These are phyloP conservation scores for Ogataea dorogensis DNA, from an alignment of 805 yeast genomes.

Conservation along the genomic window DNA sequence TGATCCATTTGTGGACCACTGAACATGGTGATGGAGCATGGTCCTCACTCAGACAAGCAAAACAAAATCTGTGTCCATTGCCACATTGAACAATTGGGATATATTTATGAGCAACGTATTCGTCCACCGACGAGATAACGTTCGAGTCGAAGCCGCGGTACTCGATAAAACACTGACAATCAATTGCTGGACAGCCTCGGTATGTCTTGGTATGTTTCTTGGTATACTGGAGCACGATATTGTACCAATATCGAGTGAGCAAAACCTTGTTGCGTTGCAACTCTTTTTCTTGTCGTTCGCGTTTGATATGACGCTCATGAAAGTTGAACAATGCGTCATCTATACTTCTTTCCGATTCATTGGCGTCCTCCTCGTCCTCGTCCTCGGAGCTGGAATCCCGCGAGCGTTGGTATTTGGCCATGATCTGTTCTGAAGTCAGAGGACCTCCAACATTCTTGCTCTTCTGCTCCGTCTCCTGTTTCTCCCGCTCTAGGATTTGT, in stretches of 20 bases:
- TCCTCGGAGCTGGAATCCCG: constrained; percentile 11
- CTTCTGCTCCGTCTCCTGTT: constrained; percentile 4
- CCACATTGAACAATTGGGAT: constrained; percentile 73
- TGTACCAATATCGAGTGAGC: constrained; percentile 40
- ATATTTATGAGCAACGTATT: constrained; percentile 23
- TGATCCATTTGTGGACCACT: constrained; percentile 67
- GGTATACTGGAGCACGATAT: constrained; percentile 49
- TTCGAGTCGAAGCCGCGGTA: constrained; percentile 33
- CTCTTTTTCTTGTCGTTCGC: constrained; percentile 25
- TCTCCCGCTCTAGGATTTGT: constrained; percentile 8
- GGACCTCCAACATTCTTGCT: constrained; percentile 8
- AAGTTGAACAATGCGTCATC: constrained; percentile 24
- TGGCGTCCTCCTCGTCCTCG: constrained; percentile 9
- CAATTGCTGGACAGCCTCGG: constrained; percentile 85
- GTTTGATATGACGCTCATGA: constrained; percentile 22
- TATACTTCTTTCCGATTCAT: constrained; percentile 6
- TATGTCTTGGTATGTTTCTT: constrained; percentile 46
- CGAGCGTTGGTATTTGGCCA: constrained; percentile 20
- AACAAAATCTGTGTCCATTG: constrained; percentile 72
- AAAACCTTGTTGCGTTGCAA: constrained; percentile 26
- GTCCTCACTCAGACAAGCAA: constrained; percentile 67
- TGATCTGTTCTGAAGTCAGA: constrained; percentile 24
- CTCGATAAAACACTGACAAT: constrained; percentile 61
- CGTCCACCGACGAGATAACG: constrained; percentile 28
- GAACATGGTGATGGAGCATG: constrained; percentile 86